Base-by-base conservation (phyloP, 148 eudicot genomes). In the Simmondsia chinensis region DNA sequence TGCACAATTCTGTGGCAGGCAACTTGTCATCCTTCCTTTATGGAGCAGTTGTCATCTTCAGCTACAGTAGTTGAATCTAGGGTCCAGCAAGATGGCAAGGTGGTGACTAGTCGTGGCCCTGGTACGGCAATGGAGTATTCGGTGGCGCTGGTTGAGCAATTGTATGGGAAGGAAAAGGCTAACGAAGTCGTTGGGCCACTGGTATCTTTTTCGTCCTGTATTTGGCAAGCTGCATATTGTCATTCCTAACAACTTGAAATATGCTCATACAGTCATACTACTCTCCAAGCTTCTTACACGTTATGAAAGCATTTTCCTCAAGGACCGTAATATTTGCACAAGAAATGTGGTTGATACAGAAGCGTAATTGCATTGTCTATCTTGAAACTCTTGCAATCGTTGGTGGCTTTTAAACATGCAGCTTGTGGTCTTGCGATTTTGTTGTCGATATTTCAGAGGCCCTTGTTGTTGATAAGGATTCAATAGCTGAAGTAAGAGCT, bases 51-150 rank as follows among this genome's bases (percentile, higher is more conserved):
- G 36, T 54, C 96, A 52, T 67, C 97, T 49, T 59, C 83, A 37
- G 99, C 94, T 42, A 63, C 57, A 16, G 59, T 87, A 20, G 94
- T 82, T 40, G 96, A 86, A 67, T 86, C 96, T 46, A 71, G 86
- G 70, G 99, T 93, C 20, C 77, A 86, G 64, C 73, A 74, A 62
- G 99, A 93, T 69, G 99, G 83, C 30, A 82, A 72, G 24, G 79
- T 78, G 26, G 72, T 93, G 38, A 93, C 99, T 23, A 93, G 99
- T 60, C 94, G 99, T 45, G 99, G 96, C 19, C 87, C 99, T 32
- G 99, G 94, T 47, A 93, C 99, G 20, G 46, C 94, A 6, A 63
- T 93, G 75, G 96, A 93, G 66, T 93, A 63, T 41, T 52, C 96
- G 25, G 78, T 93, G 56, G 70, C 77, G 9, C 65, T 93, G 36